Conservation (phyloP, 2,329 filamentous ascomycete genomes). For the Penicillium sclerotiorum region DNA sequence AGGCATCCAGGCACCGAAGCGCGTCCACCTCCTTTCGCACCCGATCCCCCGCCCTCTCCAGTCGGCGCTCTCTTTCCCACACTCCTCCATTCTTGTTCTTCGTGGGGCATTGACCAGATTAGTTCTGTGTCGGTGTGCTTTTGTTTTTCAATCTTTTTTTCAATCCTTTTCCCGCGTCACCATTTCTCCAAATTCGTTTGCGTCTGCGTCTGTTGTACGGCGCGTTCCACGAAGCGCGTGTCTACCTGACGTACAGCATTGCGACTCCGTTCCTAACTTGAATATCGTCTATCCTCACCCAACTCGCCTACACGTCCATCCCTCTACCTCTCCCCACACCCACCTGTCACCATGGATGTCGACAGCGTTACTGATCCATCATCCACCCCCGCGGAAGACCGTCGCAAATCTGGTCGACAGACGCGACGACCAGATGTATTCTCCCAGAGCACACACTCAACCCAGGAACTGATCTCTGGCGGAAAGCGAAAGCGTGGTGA, state of each 20-base stretch:
- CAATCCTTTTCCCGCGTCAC: not conserved
- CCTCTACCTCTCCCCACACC: not conserved
- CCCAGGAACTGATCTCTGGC: slow-evolving; percentile 30
- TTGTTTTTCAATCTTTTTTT: not conserved
- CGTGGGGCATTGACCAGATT: slow-evolving; percentile 1
- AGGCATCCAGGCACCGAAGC: slow-evolving; percentile 12
- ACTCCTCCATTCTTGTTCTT: not conserved
- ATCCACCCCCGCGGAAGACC: slow-evolving; percentile 33
- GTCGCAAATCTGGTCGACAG: slow-evolving; percentile 49
- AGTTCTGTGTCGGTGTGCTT: not conserved
- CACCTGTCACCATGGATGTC: slow-evolving; percentile 21
- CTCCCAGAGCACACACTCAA: slow-evolving; percentile 39
- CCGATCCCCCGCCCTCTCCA: slow-evolving; percentile 17
- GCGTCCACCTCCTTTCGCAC: slow-evolving; percentile 21
- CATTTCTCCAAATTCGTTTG: slow-evolving; percentile 8
- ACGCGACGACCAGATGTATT: slow-evolving; percentile 47
- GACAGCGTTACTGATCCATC: slow-evolving; percentile 20
- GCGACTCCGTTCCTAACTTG: not conserved
- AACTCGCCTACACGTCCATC: slow-evolving; percentile 1
- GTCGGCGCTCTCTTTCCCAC: slow-evolving; percentile 6
- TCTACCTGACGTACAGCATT: slow-evolving; percentile 13
- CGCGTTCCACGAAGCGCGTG: slow-evolving; percentile 29
- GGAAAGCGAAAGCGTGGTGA: slow-evolving; percentile 55
- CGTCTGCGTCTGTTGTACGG: slow-evolving; percentile 23
- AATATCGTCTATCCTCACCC: slow-evolving; percentile 2